Evolutionary conservation across 805 yeast genomes (phyloP), one percentile per base, ranked within the genome.

Genomic region (Myxozyma neotropica): DNA sequence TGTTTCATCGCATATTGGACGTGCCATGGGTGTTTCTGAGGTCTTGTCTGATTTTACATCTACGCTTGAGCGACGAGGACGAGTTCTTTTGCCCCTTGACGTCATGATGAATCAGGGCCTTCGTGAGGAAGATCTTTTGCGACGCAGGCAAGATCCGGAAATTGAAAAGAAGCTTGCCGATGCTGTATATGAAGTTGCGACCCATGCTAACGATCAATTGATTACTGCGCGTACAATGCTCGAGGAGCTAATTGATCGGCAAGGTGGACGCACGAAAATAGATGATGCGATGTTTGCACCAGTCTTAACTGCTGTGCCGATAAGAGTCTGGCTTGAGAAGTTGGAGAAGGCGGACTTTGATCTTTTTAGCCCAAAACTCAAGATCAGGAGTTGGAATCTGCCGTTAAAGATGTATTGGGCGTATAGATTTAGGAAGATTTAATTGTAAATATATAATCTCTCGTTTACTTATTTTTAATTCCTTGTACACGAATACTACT

Each of bases 191-290:
- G 89, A 85, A 48, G 81, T 86, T 4, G 88, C 94, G 1, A 83
- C 86, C 4, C 74, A 80, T 0, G 94, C 96, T 2, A 89, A 89
- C 72, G 96, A 89, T 70, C 96, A 89, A 71, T 69, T 89, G 2
- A 71, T 89, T 3, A 77, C 91, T 0, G 90, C 94, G 1, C 76
- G 87, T 51, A 71, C 75, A n/a, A 82, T 87, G 65, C 70, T 86
- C 24, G 60, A 66, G 0, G 70, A 75, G 33, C 71, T 81, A 13
- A 75, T 73, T 55, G 61, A 59, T 2, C 78, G 75, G 17, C 77
- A 83, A n/a, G 63, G 77, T 67, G 66, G 71, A 69, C 39, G 63
- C 49, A 8, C 67, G 71, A 51, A 63, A 66, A 36, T 70, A 69
- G 62, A 72, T 70, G 92, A 87, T 68, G 85, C 84, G 27, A 64